Percentiles rank a stretch among this genome's conserved stretches.
Evolutionary conservation across 352 stramenopile species (phyloP).

Genomic region (Phytopythium kandeliae): DNA sequence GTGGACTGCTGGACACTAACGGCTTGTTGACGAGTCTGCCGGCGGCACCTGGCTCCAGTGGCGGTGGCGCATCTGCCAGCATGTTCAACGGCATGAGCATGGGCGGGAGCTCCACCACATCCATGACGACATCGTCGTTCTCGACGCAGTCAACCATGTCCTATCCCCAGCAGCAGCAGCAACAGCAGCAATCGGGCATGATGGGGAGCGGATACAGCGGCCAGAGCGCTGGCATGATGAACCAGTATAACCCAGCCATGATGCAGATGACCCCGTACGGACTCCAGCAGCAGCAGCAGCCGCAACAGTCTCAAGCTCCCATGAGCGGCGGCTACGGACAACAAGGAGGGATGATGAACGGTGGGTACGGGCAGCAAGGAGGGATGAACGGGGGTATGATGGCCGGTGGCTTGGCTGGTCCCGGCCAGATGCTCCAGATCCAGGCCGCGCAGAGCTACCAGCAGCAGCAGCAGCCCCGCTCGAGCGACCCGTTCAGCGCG

Average conservation of each 20-base stretch:
- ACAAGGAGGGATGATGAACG: conserved; percentile 10
- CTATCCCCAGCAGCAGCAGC: conserved; percentile 15
- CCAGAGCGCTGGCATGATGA: conserved; percentile 28
- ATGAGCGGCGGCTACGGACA: conserved; percentile 28
- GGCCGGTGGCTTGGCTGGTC: conserved; percentile 40
- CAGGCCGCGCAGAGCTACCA: conserved; percentile 37
- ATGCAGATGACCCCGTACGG: conserved; percentile 81
- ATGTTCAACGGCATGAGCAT: conserved; percentile 74
- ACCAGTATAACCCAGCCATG: conserved; percentile 54
- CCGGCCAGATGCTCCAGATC: conserved; percentile 65
- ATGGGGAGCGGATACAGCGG: conserved; percentile 22
- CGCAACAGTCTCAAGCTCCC: conserved; percentile 37
- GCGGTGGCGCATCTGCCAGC: conserved; percentile 11
- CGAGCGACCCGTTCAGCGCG: conserved; percentile 67
- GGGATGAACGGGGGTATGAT: conserved; percentile 12
- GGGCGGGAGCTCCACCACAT: conserved; percentile 16
- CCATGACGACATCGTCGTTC: conserved; percentile 24
- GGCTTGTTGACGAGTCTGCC: conserved; percentile 41
- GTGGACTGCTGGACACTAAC: conserved; percentile 41
- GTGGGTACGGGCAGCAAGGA: conserved; percentile 7
- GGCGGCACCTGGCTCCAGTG: conserved; percentile 15
- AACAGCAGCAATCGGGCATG: conserved; percentile 10
- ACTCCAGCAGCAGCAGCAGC: conserved; percentile 43
- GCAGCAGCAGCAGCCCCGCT: conserved; percentile 36
- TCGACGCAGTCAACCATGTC: conserved; percentile 32